Base-by-base conservation (phyloP, 768 basidiomycete genomes). In the Auriscalpium vulgare region DNA sequence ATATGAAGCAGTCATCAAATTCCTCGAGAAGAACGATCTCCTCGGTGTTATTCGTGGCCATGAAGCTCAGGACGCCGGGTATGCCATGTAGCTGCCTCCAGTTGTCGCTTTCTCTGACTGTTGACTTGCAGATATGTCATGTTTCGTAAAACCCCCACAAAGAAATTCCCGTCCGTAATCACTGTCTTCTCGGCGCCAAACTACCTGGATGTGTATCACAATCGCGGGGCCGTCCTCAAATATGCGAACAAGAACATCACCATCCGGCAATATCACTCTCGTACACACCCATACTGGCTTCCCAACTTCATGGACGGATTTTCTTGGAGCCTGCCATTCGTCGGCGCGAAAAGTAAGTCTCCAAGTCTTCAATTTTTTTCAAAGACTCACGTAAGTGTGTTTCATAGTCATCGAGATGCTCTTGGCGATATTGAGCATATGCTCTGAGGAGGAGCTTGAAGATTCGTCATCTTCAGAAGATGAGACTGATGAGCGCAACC, bases 241-340 rank as follows among this genome's bases (percentile, higher is more conserved):
- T 97, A 97, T 67, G 91, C 88, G 63, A 93, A 93, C 71, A 95
- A 93, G 73, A 94, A 90, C 55, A 94, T 97, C 75, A 97, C 92
- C 51, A 95, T 97, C 57, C 80, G 93, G 46, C 71, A 72, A 56
- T 72, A 66, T 56, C 71, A 72, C 49, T 62, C 68, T n/a, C 70
- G 70, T n/a, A 77, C 80, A 40, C 82, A 84, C 59, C 82, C 82
- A 8, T 98, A 97, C 69, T 98, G 95, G 95, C 75, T 99, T 53
- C 97, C 97, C 4, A 99, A 99, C 71, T 99, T 99, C 66, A 97
- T 98, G 95, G 95, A 98, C 64, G 95, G 95, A 21, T 99, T 99
- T 68, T 97, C 97, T 0, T 99, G 97, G 97, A 91, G 88, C 76
- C 71, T 99, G 57, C 97, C 97, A 1, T 98, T 98, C 66, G 97